These are phyloP conservation scores for Suhomyces coccinellae DNA, from an alignment of 1,139 yeast genomes.

Conservation along the genomic window DNA sequence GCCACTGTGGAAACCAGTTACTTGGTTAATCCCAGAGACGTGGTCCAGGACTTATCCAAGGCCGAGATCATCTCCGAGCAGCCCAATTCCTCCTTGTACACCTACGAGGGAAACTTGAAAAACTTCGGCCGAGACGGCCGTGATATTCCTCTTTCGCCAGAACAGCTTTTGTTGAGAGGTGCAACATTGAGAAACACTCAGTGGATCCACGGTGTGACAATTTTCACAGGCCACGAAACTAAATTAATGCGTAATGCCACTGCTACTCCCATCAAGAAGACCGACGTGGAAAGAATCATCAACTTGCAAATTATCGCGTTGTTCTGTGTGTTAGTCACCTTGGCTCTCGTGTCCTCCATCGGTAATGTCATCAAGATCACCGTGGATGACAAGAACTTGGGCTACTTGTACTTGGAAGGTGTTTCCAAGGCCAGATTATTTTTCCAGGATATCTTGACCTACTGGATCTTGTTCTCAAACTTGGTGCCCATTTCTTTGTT, in stretches of 20 bases:
- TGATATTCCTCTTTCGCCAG: conserved; percentile 76
- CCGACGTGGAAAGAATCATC: conserved; percentile 95
- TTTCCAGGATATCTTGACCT: conserved; percentile 84
- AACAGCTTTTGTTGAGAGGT: conserved; percentile 88
- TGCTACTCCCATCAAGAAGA: conserved; percentile 94
- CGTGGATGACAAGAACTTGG: conserved; percentile 51
- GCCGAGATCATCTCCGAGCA: conserved; percentile 72
- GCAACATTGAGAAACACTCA: conserved; percentile 93
- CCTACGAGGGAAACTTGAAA: conserved; percentile 85
- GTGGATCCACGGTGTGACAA: conserved; percentile 92
- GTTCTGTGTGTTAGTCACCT: conserved; percentile 72
- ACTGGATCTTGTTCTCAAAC: conserved; percentile 94
- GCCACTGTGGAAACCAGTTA: conserved; percentile 76
- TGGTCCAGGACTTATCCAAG: conserved; percentile 39
- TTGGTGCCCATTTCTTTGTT: conserved; percentile 93
- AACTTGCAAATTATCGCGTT: conserved; percentile 88
- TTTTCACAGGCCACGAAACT: conserved; percentile 97
- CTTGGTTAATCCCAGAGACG: conserved; percentile 66
- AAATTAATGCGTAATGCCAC: conserved; percentile 98
- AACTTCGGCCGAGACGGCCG: conserved; percentile 48
- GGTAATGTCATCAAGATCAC: conserved; percentile 82
- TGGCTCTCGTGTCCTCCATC: conserved; percentile 77
- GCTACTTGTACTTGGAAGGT: conserved; percentile 70
- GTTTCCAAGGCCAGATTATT: conserved; percentile 70
- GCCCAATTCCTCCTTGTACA: conserved; percentile 91